These are phyloP conservation scores for Saccharomyces pastorianus DNA, from an alignment of 1,139 yeast genomes.

Conservation along the genomic window DNA sequence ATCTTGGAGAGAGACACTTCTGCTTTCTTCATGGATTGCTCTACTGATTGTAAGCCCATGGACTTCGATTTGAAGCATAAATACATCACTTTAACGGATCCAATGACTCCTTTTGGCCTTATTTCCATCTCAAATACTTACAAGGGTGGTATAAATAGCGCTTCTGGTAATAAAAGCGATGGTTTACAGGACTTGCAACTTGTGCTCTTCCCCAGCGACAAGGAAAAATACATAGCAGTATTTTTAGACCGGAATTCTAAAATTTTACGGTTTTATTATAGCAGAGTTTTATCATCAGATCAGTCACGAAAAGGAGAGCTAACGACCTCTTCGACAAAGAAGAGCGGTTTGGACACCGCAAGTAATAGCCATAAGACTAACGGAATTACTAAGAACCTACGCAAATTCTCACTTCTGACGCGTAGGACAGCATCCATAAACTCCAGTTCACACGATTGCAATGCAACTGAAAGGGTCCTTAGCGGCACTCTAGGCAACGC, in stretches of 20 bases:
- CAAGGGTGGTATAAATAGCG: neutral
- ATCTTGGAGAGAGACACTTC: conserved; percentile 19
- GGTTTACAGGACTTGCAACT: conserved; percentile 10
- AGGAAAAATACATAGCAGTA: conserved; percentile 19
- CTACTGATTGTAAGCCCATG: conserved; percentile 2
- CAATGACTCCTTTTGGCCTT: conserved; percentile 28
- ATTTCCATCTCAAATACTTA: neutral
- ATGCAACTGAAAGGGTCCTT: neutral
- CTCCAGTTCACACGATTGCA: neutral
- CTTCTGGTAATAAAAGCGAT: neutral
- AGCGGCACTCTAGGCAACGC: neutral
- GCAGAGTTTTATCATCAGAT: conserved; percentile 12
- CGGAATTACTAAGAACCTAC: neutral
- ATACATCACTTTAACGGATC: conserved; percentile 29
- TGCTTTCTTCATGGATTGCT: conserved; percentile 1
- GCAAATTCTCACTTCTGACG: neutral
- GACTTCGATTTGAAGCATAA: conserved; percentile 14
- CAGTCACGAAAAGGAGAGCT: conserved; percentile 5
- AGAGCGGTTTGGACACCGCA: neutral
- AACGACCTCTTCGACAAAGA: neutral
- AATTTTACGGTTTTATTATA: conserved; percentile 22
- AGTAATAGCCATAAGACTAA: neutral
- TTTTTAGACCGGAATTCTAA: conserved; percentile 14
- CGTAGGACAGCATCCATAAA: neutral
- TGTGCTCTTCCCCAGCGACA: conserved; percentile 20